Base-by-base conservation (phyloP, 768 basidiomycete species). In the Lactifluus rugatus region DNA sequence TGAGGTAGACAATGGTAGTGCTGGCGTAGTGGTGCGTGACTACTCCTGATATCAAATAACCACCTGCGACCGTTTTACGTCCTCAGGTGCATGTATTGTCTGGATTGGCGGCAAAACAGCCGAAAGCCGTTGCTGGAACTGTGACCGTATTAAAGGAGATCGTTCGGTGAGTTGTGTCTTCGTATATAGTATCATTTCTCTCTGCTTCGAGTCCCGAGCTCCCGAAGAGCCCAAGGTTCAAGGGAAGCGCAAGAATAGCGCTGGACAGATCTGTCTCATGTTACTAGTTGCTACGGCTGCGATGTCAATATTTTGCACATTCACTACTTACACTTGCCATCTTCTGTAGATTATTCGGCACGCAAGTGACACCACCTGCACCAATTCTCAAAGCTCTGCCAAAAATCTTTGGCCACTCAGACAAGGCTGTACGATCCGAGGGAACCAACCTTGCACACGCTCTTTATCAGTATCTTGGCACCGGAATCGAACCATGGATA, bases 401-500 rank as follows among this genome's bases (percentile, higher is more conserved):
- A 36, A 95, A 93, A 74, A 91, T 98, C 49, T 99, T 98, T 57
- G 83, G 84, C 3, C 96, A 99, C 67, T 84, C 83, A 16, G 96
- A 99, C 72, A 98, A 98, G 74, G 87, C 82, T 26, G 96, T 99
- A 52, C 88, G 96, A 59, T 83, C 89, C 1, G 96, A 99, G 73
- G 96, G 95, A 34, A 82, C 82, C 0, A 75, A 78, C 28, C 82
- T 99, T 19, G 77, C 83, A 0, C 84, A 87, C 65, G 73, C 75
- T 0, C 71, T 98, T 7, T 95, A 98, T 75, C 85, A 89, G 58
- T 93, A 84, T 69, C 83, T 98, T 54, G 95, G 71, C 14, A 66
- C 82, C 52, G 84, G 83, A 0, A 86, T 99, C 60, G 85, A 93
- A 54, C 81, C 90, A 48, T 91, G 84, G 76, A 74, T 99, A 21